A percentile compares a stretch with the other conserved stretches of the same genome.
Evolutionary conservation across 176 grass and related monocot species (phyloP).

Genomic region (Lolium rigidum): DNA sequence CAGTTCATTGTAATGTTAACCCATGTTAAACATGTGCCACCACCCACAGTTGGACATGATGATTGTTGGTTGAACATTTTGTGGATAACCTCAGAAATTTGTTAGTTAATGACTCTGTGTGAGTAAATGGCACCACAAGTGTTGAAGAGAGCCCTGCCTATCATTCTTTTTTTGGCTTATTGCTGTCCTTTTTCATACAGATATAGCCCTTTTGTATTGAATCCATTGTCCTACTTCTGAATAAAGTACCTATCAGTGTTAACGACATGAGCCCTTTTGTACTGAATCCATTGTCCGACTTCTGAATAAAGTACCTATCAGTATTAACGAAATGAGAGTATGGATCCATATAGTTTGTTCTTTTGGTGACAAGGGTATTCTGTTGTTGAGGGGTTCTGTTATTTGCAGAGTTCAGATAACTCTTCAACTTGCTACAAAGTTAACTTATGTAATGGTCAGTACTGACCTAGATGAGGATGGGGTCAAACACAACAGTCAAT

Average conservation of each 20-base stretch:
- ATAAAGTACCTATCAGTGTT: neutral
- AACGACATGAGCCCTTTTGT: neutral
- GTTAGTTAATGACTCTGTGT: neutral
- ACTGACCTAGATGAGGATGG: neutral
- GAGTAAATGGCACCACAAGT: neutral
- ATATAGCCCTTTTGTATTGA: slow-evolving; percentile 8
- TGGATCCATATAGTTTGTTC: neutral
- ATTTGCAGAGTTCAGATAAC: neutral
- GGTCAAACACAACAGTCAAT: neutral
- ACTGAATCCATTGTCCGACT: neutral
- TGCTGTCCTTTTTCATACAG: neutral
- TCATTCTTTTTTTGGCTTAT: neutral
- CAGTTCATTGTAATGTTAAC: neutral
- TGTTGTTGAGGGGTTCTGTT: neutral
- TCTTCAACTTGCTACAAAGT: neutral
- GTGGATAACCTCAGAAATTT: neutral
- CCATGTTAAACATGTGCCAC: neutral
- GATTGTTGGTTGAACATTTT: slow-evolving; percentile 22
- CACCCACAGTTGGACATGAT: neutral
- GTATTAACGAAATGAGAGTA: neutral
- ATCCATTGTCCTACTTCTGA: neutral
- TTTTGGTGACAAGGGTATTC: neutral
- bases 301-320: neutral
- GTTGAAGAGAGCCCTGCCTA: neutral
- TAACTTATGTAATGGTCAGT: neutral